Conservation (phyloP, 768 basidiomycete species). For the Butyriboletus loyo region DNA sequence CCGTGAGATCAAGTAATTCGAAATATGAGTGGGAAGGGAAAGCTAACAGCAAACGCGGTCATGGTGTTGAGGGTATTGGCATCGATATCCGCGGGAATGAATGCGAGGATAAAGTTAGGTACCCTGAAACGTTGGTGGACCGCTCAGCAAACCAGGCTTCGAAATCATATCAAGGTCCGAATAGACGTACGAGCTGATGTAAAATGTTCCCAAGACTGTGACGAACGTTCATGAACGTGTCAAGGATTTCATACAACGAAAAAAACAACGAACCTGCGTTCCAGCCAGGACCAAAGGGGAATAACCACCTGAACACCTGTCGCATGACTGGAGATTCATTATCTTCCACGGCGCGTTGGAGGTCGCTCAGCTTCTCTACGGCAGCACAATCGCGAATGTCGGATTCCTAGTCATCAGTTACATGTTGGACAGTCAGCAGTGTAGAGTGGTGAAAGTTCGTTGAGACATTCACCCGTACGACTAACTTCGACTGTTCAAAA, state of each 20-base stretch:
- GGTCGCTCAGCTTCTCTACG: slow-evolving; percentile 46
- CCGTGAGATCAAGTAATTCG: slow-evolving; percentile 17
- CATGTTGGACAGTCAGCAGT: slow-evolving; percentile 11
- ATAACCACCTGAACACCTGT: slow-evolving; percentile 73
- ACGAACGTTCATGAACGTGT: slow-evolving; percentile 22
- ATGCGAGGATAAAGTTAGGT: slow-evolving; percentile 92
- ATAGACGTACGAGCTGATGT: slow-evolving; percentile 86
- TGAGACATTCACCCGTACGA: slow-evolving; percentile 30
- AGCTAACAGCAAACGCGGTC: slow-evolving; percentile 86
- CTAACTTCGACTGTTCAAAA: slow-evolving; percentile 22
- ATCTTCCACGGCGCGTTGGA: slow-evolving; percentile 62
- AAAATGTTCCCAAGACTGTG: slow-evolving; percentile 83
- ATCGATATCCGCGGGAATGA: slow-evolving; percentile 87
- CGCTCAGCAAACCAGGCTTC: slow-evolving; percentile 19
- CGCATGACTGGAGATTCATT: slow-evolving; percentile 74
- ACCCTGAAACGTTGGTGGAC: slow-evolving; percentile 48
- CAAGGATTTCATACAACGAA: neutral
- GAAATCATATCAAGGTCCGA: slow-evolving; percentile 9
- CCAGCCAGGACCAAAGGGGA: slow-evolving; percentile 89
- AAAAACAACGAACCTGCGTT: slow-evolving; percentile 54
- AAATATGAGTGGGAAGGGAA: slow-evolving; percentile 5
- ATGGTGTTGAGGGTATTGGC: slow-evolving; percentile 85
- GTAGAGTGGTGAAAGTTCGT: neutral
- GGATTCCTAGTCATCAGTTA: slow-evolving; percentile 34
- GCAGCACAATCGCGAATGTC: slow-evolving; percentile 43